These are phyloP conservation scores for Venturia aucupariae DNA, from an alignment of 2,329 filamentous ascomycete genomes.

Conservation along the genomic window DNA sequence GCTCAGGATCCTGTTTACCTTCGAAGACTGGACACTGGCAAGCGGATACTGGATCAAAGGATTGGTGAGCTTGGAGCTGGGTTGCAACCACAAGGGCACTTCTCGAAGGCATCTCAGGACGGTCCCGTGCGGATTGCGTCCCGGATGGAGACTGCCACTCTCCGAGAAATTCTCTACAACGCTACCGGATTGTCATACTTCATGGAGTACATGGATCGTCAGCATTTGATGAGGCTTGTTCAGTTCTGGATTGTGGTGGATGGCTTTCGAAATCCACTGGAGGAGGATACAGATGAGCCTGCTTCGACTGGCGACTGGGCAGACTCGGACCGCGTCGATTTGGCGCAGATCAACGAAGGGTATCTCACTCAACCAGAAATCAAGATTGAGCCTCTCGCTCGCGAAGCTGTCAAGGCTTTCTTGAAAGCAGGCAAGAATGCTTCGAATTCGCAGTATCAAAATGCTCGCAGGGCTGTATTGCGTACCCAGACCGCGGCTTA, in stretches of 20 bases:
- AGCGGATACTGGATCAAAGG: conserved; percentile 79
- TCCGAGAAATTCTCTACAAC: conserved; percentile 82
- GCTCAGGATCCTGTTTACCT: conserved; percentile 79
- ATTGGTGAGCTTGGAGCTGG: conserved; percentile 71
- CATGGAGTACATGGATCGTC: conserved; percentile 99
- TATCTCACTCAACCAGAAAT: conserved; percentile 79
- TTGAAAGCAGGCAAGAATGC: conserved; percentile 68
- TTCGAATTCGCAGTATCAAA: conserved; percentile 70
- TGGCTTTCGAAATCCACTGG: conserved; percentile 86
- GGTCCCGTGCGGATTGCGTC: conserved; percentile 37
- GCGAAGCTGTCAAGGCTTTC: conserved; percentile 64
- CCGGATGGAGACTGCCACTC: conserved; percentile 61
- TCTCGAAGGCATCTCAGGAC: not conserved
- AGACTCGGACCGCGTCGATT: conserved; percentile 73
- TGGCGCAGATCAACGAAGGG: conserved; percentile 83
- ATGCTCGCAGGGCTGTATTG: conserved; percentile 71
- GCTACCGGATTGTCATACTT: conserved; percentile 91
- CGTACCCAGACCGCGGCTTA: conserved; percentile 73
- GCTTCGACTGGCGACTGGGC: conserved; percentile 50
- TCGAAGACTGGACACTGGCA: conserved; percentile 82
- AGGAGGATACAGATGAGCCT: conserved; percentile 69
- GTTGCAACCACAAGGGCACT: conserved; percentile 20
- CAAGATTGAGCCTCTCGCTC: conserved; percentile 61
- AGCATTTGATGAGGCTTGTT: conserved; percentile 75
- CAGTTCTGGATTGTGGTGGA: conserved; percentile 99